Base-by-base conservation (phyloP, 1,284 basidiomycete species). In the Hemileia vastatrix region DNA sequence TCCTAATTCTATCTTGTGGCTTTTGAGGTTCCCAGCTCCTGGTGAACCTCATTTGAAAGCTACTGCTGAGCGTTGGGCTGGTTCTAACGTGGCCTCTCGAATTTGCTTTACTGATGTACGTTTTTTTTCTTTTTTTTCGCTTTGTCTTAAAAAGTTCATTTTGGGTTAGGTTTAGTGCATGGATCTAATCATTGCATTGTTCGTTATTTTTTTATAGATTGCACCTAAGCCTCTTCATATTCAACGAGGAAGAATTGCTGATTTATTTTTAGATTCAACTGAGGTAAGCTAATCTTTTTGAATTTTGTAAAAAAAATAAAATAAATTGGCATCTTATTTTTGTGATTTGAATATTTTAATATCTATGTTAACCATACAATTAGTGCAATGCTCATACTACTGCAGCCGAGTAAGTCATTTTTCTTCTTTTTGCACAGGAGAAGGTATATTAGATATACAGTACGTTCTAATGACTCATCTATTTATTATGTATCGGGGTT, bases 341-440 rank as follows among this genome's bases (percentile, higher is more conserved):
- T n/a, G n/a, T n/a, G n/a, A n/a, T 32, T 45, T 58, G 23, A 56
- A n/a, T n/a, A n/a, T n/a, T n/a, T n/a, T n/a, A n/a, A n/a, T n/a
- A n/a, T n/a, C n/a, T n/a, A n/a, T n/a, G n/a, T n/a, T n/a, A n/a
- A n/a, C n/a, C n/a, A n/a, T n/a, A n/a, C n/a, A 11, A 45, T 50
- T 45, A 82, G 80, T 84, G 83, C 71, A 83, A 82, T 64, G 83
- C 83, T 3, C 83, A 84, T 66, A 84, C 83, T 6, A 81, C 83
- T 11, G 81, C 82, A 5, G 80, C 81, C 13, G 83, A 84, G 81
- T 82, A 64, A 57, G 80, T 74, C 50, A 33, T 32, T 40, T 13
- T n/a, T n/a, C 56, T n/a, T 21, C 18, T 15, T 54, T 23, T 21
- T 13, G 21, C 49, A 4, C 13, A 19, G 21, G 56, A 57, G 9